Conservation (phyloP, 1,284 basidiomycete species). For the Ustilago hordei region DNA sequence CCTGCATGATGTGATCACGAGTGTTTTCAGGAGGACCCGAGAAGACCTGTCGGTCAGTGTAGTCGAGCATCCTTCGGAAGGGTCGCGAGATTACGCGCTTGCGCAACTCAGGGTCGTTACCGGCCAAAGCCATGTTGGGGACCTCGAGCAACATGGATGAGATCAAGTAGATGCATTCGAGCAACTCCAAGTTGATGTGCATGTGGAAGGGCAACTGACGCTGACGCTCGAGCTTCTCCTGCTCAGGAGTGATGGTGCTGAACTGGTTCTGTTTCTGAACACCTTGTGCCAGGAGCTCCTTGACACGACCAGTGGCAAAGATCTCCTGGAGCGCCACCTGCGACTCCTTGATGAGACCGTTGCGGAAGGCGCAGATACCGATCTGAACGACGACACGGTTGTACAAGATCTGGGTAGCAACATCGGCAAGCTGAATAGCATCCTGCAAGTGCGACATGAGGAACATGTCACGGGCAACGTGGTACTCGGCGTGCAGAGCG, state of each 20-base stretch:
- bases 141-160: constrained; percentile 99
- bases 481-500: constrained; percentile 94
- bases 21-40: constrained; percentile 99
- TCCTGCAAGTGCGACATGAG: constrained; percentile 99
- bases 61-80: constrained; percentile 94
- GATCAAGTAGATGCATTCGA: constrained; percentile 96
- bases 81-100: constrained; percentile 89
- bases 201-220: constrained; percentile 98
- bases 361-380: constrained; percentile 95
- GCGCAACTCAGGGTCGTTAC: constrained; percentile 83
- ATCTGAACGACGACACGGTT: constrained; percentile 98
- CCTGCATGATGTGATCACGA: constrained; percentile 99
- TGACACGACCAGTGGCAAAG: constrained; percentile 91
- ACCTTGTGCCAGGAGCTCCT: constrained; percentile 96
- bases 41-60: constrained; percentile 97
- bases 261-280: constrained; percentile 88
- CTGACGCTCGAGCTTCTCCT: constrained; percentile 95
- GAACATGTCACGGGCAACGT: constrained; percentile 96
- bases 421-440: constrained; percentile 92
- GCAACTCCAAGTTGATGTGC: constrained; percentile 98
- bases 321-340: constrained; percentile 94
- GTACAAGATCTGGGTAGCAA: constrained; percentile 96
- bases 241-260: constrained; percentile 84
- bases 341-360: constrained; percentile 92
- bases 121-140: constrained; percentile 91